Evolutionary conservation across 192 early-diverging fungal species (phyloP), one percentile per base, ranked within the genome.

Genomic region (Backusella parvicylindrica): DNA sequence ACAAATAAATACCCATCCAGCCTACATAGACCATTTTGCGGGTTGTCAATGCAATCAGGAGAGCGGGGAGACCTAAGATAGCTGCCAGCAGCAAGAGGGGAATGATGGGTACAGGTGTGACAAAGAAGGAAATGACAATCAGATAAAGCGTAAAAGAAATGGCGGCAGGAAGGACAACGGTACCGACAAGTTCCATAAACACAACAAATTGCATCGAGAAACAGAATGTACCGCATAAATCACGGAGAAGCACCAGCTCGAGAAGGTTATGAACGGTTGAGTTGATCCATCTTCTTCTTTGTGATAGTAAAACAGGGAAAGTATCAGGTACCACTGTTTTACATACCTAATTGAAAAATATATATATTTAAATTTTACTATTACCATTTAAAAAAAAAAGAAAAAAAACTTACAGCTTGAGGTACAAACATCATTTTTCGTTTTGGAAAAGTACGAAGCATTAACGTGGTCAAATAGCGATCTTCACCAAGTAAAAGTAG

Each of bases 121-220:
- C 87, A 35, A 94, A 74, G 88, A 95, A 93, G 78, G 91, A 95
- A 6, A 94, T 85, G 56, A 95, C 66, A 49, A 96, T 83, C 71
- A 97, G 80, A 80, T 96, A 97, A 53, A 96, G 73, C 6, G 94
- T 95, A 74, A 95, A 95, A 1, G 84, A 82, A 40, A 96, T 94
- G 56, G 96, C 94, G 11, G 96, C 96, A 0, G 97, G 97, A 31
- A 97, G 86, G 12, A 96, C 93, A 21, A 96, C 89, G 3, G 96
- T 95, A 50, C 95, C 96, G 70, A 97, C 85, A 49, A 99, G 87
- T 70, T 99, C 96, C 90, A 99, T 92, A 73, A 95, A 93, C 40
- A 97, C 91, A 35, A 96, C 89, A 85, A 97, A 98, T 90, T 98
- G 97, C 95, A 97, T 94, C 47, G 92, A 94, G 75, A 96, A 91